Evolutionary conservation across 2,329 filamentous ascomycete genomes (phyloP), one percentile per base, ranked within the genome.

Genomic region (Lasiodiplodia sp.): DNA sequence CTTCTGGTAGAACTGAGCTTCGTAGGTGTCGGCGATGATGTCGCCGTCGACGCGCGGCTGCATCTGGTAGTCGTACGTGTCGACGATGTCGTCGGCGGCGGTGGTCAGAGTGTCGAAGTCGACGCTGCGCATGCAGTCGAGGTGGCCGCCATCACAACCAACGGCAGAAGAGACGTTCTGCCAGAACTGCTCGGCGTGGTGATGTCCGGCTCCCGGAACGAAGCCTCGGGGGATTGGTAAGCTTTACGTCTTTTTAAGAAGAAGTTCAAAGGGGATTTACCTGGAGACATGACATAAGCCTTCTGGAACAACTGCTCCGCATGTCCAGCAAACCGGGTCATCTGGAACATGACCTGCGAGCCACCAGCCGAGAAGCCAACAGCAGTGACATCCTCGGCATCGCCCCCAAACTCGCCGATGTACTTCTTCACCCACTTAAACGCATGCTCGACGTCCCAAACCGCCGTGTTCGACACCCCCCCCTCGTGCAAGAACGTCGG

Each of bases 361-460:
- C 67, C 69, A 40, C 67, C 62, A 31, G 69, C 67, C 28, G 69
- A 70, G 63, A 70, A 70, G 21, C 85, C 86, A 78, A 83, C 83
- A 6, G 83, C 83, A 1, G 82, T 85, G 8, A 87, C 83, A 4
- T 77, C 72, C 3, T 75, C 75, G 10, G 80, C 78, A 69, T 86
- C 82, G 23, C 85, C 86, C 8, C 83, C 82, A 6, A 87, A 75
- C 0, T 82, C 75, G 18, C 72, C 68, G 51, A 86, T 83, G 70
- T 86, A 79, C 63, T 83, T 77, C 58, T 83, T 79, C 0, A 85
- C 82, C 85, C 85, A 87, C 71, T 85, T 73, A 25, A 86, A 78
- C 2, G 81, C 80, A 3, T 81, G 79, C 23, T 81, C 75, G 68
- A 84, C 81, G 65, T 78, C 75, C 57, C 71, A 75, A 7, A 77